Conservation (phyloP, 176 grass and related monocot genomes). For the Neostapfia colusana region DNA sequence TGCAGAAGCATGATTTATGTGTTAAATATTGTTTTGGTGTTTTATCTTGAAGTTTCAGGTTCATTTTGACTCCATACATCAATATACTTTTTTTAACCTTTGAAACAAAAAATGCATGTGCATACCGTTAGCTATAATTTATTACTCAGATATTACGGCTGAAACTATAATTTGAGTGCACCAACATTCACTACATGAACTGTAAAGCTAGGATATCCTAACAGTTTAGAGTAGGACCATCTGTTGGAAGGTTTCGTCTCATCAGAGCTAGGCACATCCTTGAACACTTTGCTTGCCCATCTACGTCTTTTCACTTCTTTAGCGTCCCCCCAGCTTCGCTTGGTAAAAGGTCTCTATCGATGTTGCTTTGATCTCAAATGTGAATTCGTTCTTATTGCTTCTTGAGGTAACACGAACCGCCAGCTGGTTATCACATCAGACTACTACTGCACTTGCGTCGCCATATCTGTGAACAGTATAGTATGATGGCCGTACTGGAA, state of each 20-base stretch:
- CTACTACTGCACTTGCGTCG: background rate
- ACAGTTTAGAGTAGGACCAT: background rate
- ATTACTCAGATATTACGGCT: background rate
- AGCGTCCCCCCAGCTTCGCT: background rate
- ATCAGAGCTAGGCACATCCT: slow-evolving; percentile 12
- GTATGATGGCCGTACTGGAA: slow-evolving; percentile 2
- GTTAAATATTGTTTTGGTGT: background rate
- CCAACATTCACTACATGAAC: background rate
- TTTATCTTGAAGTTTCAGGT: background rate
- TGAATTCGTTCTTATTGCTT: background rate
- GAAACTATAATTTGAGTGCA: background rate
- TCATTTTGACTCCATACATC: background rate
- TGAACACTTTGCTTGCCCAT: background rate
- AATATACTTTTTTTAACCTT: too few species aligned
- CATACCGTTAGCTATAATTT: background rate
- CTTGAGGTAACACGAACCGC: background rate
- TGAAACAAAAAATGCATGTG: background rate
- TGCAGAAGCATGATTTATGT: background rate
- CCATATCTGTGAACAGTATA: background rate
- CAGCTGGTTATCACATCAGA: background rate
- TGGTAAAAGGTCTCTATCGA: background rate
- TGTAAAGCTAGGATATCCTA: background rate
- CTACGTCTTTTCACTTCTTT: background rate
- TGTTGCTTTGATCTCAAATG: slow-evolving; percentile 4
- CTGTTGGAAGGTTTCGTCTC: background rate